These are phyloP conservation scores for Boletus sp. DNA, from an alignment of 768 basidiomycete species.

Conservation along the genomic window DNA sequence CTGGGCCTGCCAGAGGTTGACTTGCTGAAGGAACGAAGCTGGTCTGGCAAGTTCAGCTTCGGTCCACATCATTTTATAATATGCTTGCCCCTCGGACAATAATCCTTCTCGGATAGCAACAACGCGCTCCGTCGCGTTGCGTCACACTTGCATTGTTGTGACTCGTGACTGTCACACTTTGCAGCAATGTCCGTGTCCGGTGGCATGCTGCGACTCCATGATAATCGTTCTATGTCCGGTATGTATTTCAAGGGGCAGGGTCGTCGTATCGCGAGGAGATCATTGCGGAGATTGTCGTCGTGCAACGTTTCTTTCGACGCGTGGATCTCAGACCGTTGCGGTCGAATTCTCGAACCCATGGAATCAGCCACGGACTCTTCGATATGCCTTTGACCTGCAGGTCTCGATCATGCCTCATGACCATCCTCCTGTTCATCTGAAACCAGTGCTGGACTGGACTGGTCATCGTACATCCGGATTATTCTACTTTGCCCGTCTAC, in stretches of 20 bases:
- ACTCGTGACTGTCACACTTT: slow-evolving; percentile 5
- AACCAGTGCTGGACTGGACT: slow-evolving; percentile 13
- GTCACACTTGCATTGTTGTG: slow-evolving; percentile 14
- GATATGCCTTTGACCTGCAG: neutral
- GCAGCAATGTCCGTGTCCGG: neutral
- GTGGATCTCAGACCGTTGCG: neutral
- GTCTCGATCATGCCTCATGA: slow-evolving; percentile 15
- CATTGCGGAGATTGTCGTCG: slow-evolving; percentile 19
- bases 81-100: neutral
- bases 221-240: neutral
- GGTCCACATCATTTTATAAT: neutral
- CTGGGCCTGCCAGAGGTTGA: slow-evolving; percentile 21
- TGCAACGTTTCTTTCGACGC: slow-evolving; percentile 8
- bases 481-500: neutral
- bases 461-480: neutral
- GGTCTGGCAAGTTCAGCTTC: no score
- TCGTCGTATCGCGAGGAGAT: neutral
- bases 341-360: slow-evolving; percentile 6
- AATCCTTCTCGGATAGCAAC: neutral
- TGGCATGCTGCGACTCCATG: no score
- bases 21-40: no score
- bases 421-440: slow-evolving; percentile 5
- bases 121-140: neutral
- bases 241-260: neutral
- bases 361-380: neutral